A percentile compares a stretch with the other conserved stretches of the same genome.
Conservation (phyloP, 805 yeast species). For the Cyberlindnera maclurae region DNA sequence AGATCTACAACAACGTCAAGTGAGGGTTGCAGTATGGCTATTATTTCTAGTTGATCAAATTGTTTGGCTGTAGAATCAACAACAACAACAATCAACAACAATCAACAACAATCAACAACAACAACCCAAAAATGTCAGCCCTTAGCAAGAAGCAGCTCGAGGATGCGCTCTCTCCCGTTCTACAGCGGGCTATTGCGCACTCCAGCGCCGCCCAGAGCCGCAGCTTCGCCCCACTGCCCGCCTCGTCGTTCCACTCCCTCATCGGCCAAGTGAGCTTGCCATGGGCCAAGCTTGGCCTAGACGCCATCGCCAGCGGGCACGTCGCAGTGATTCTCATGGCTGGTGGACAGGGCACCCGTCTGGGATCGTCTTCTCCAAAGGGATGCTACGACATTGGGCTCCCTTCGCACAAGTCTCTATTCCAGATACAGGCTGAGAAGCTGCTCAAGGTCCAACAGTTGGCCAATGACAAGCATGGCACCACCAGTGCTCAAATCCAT, state of each 20-base stretch:
- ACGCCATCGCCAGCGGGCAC: constrained; percentile 59
- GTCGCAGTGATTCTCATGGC: constrained; percentile 93
- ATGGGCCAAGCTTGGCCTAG: constrained; percentile 43
- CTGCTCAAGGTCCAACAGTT: constrained; percentile 55
- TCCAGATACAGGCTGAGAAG: constrained; percentile 91
- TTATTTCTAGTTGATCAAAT: no score
- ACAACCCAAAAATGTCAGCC: constrained; percentile 7
- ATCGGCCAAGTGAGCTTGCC: constrained; percentile 22
- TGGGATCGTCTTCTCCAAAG: constrained; percentile 86
- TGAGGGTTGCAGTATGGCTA: no score
- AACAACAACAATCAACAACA: neutral
- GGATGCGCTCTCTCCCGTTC: constrained; percentile 19
- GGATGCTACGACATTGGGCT: constrained; percentile 88
- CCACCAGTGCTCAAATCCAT: constrained; percentile 37
- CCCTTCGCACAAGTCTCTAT: constrained; percentile 77
- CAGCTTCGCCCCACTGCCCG: constrained; percentile 42
- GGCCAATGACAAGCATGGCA: constrained; percentile 29
- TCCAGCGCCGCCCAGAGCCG: constrained; percentile 22
- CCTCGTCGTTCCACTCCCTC: constrained; percentile 42
- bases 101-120: neutral
- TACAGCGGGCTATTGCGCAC: constrained; percentile 36
- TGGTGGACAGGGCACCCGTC: constrained; percentile 96
- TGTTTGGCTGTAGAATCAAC: no score
- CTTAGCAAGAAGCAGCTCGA: constrained; percentile 13
- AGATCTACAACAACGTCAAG: constrained; percentile 4